A percentile compares a stretch with the other conserved stretches of the same genome.
Conservation (phyloP, 1,284 basidiomycete species). For the Microbotryum intermedium region DNA sequence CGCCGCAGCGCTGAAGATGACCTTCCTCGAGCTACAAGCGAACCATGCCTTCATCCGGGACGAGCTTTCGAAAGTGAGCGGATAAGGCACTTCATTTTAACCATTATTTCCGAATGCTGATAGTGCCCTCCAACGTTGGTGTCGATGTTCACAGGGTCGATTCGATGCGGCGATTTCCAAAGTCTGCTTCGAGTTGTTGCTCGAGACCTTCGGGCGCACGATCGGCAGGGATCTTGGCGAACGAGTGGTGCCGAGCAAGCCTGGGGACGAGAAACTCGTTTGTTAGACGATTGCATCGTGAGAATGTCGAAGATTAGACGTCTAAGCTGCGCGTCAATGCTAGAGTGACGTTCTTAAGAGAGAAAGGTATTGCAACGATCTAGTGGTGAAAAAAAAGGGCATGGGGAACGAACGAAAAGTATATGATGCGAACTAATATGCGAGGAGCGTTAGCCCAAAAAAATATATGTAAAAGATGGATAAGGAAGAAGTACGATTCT, state of each 20-base stretch:
- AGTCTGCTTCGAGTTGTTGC: constrained; percentile 67
- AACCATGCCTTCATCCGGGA: constrained; percentile 91
- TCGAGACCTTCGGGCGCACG: constrained; percentile 85
- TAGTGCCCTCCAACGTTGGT: too few relatives aligned
- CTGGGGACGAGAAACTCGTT: constrained; percentile 22
- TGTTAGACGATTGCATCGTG: constrained; percentile 6
- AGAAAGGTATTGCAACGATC: too few relatives aligned
- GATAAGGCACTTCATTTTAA: neutral
- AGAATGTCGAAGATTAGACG: too few relatives aligned
- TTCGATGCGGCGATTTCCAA: constrained; percentile 85
- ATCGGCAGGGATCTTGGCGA: constrained; percentile 69
- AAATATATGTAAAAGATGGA: neutral
- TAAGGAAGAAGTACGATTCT: neutral
- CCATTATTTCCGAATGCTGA: too few relatives aligned
- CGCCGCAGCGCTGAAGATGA: constrained; percentile 2
- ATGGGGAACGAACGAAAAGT: too few relatives aligned
- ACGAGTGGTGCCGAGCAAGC: constrained; percentile 6
- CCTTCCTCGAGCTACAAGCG: constrained; percentile 61
- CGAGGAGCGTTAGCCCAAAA: too few relatives aligned
- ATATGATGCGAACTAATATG: too few relatives aligned
- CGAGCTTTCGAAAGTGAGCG: constrained; percentile 58
- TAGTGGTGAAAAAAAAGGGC: too few relatives aligned
- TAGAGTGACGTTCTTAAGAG: too few relatives aligned
- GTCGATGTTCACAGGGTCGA: constrained; percentile 46
- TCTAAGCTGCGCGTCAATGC: too few relatives aligned